Evolutionary conservation across 208 protist species (phyloP), one percentile per base, ranked within the genome.

Genomic region (Trypanosoma platydactyli): DNA sequence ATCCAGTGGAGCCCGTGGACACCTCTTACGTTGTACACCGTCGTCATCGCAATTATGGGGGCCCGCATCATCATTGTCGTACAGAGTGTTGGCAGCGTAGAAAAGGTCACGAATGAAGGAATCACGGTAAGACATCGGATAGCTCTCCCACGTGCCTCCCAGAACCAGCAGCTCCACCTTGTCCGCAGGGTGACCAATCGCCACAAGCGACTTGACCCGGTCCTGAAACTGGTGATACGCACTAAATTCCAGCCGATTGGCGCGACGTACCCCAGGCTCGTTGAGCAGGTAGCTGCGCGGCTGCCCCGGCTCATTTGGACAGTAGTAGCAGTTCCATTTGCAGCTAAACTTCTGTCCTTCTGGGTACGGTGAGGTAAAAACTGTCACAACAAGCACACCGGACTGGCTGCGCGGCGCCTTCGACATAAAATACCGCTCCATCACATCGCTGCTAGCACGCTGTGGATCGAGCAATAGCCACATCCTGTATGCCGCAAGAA

Each of bases 101-200:
- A 95, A 96, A 5, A 97, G 70, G 42, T 96, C 90, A 22, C 89
- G 88, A 48, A 93, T 83, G 48, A 95, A 95, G 20, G 78, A 58
- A 57, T 93, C 80, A 42, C 98, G 77, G 79, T 99, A 99, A 1
- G 83, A 77, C 16, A 76, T 50, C 13, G 94, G 83, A 25, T 99
- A 95, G 64, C 91, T 98, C 86, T 99, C 98, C 86, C 99, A 99
- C 20, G 99, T 99, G 35, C 98, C 99, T 27, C 99, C 98, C 86
- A 99, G 98, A 59, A 99, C 86, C 30, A 99, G 96, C 46, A 99
- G 97, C 80, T 99, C 98, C 13, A 99, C 97, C 80, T 99, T 97
- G 55, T 96, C 91, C 7, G 80, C 82, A 0, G 88, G 89, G 62
- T 98, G 92, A 13, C 94, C 92, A 72, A 94, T 97, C 0, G 76